Evolutionary conservation across 1,284 basidiomycete species (phyloP).

Genomic region (Sanghuangporus baumii): DNA sequence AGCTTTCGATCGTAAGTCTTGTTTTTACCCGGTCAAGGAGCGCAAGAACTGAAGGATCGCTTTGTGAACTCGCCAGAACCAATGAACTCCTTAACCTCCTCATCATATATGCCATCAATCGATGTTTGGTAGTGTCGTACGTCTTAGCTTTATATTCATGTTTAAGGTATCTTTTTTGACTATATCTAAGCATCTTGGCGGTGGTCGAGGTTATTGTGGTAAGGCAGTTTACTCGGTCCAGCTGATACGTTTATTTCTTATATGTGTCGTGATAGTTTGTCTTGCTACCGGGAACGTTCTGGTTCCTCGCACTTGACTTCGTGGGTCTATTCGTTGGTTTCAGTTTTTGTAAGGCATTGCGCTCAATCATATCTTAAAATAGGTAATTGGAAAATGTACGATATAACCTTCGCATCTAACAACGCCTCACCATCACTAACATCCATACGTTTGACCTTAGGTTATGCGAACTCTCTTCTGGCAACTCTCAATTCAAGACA

Average conservation of each 20-base stretch:
- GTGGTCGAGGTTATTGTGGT: conserved; percentile 36
- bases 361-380: neutral
- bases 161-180: neutral
- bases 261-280: conserved; percentile 27
- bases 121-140: conserved; percentile 41
- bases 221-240: neutral
- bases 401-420: neutral
- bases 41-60: neutral
- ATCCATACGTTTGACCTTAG: conserved; percentile 21
- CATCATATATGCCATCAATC: conserved; percentile 40
- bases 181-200: conserved; percentile 30
- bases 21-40: neutral
- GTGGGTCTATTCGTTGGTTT: conserved; percentile 6
- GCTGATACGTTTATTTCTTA: neutral
- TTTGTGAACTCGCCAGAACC: conserved; percentile 26
- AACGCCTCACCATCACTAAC: neutral
- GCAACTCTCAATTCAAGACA: conserved; percentile 39
- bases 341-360: neutral
- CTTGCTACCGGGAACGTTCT: conserved; percentile 35
- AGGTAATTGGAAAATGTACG: conserved; percentile 40
- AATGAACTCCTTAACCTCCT: conserved; percentile 37
- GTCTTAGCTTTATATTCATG: conserved; percentile 19
- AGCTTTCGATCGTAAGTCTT: conserved; percentile 11
- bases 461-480: conserved; percentile 40
- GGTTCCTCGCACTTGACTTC: conserved; percentile 40